phyloP scores from a whole-genome alignment of 176 grass and related monocot genomes.

The Hordeum vulgare region DNA sequence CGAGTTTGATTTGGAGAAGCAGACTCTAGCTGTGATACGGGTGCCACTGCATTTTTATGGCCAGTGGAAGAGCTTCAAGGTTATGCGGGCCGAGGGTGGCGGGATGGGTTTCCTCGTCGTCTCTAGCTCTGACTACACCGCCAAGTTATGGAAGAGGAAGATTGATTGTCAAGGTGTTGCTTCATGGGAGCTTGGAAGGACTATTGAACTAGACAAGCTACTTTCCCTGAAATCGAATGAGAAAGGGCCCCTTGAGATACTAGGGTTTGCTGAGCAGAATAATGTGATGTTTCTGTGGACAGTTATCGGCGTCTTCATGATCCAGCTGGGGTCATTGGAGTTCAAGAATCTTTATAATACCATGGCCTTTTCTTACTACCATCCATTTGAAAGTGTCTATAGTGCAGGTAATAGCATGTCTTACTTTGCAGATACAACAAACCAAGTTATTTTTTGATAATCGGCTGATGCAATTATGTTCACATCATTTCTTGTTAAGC shows the following conservation, averaged over 20 bases:
- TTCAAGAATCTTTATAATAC: neutral
- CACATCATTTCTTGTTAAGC: neutral
- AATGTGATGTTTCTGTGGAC: neutral
- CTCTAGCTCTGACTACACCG: neutral
- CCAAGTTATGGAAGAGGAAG: neutral
- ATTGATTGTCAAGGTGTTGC: neutral
- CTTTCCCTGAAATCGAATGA: neutral
- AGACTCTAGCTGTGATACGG: neutral
- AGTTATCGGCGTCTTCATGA: neutral
- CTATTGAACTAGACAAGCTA: neutral
- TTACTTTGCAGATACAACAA: neutral
- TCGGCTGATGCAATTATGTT: neutral
- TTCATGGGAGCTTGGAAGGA: neutral
- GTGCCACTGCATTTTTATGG: neutral
- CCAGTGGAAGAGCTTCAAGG: accelerated
- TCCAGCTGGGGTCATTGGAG: neutral
- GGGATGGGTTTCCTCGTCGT: neutral
- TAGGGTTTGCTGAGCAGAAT: neutral
- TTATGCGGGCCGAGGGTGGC: neutral
- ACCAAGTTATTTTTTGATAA: neutral
- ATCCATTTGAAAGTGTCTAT: neutral
- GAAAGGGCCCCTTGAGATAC: neutral
- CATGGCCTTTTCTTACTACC: neutral
- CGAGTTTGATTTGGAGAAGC: neutral
- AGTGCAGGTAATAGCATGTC: neutral